Base-by-base conservation (phyloP, 1,284 basidiomycete genomes). In the Amylostereum areolatum region DNA sequence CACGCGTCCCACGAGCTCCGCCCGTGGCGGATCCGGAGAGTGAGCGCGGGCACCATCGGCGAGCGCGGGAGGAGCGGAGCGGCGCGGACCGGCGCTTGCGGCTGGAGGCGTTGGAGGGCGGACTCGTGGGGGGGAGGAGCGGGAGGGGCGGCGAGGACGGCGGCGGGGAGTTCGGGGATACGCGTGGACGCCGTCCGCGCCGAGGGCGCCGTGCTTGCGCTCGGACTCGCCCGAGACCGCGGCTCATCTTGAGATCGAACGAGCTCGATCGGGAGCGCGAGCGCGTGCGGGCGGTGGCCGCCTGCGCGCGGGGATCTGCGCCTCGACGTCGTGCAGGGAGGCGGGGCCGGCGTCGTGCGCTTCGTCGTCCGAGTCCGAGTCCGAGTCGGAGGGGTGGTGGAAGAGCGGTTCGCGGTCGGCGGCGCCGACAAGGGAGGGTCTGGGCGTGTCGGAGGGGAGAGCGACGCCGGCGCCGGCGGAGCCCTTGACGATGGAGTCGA, bases 401-500 rank as follows among this genome's bases (percentile, higher is more conserved):
- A 67, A 63, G 35, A 88, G 66, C 25, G 83, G 81, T 56, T 85
- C 77, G 36, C 71, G 69, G 52, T 80, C 79, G 2, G 62, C 59
- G 31, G 70, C 67, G 45, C 7, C 5, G 41, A 27, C 11, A 5
- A 55, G 51, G 2, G 62, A 59, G 39, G 67, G 57, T n/a, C 60
- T 56, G n/a, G 66, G 56, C 0, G 60, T 55, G 46, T 74, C 68
- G 3, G 72, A 51, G 35, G 71, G 72, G 30, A 75, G 60, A 35
- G 67, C 61, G 11, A 73, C 59, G 4, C 68, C 55, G 36, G 67
- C 44, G 46, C n/a, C 60, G 31, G 67, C 63, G 24, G 79, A 80
- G 2, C 82, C 84, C 64, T 89, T 92, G 62, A 92, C 86, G 53
- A 92, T 90, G 0, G 89, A 89, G 67, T 92, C 89, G 50, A 90